Evolutionary conservation across 805 yeast species (phyloP), one percentile per base, ranked within the genome.

Genomic region (Starmerella stigmatis): DNA sequence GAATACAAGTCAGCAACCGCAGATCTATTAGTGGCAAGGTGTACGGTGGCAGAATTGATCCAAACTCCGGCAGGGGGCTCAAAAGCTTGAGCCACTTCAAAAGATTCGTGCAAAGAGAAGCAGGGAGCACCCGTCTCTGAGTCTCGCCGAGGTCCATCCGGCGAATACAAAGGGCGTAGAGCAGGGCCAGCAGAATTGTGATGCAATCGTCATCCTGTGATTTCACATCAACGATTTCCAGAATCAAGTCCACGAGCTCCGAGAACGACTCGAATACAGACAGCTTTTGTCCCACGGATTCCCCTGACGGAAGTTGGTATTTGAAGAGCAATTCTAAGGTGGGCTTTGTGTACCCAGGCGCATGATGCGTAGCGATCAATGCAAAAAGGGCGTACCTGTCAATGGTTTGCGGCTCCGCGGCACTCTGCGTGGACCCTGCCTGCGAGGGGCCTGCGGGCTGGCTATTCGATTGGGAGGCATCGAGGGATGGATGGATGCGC

Each of bases 241-340:
- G 29, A 7, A 47, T 30, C 13, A 21, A 25, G 26, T 16, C 15
- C 3, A 32, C 28, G 6, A 51, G 20, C 38, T 41, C 45, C 10
- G 31, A 30, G 5, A 32, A 21, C 7, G 50, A 23, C 12, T 16
- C 5, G 11, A 43, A 21, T 1, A 5, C 17, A 6, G 46, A 15
- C 10, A 51, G 25, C 5, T 33, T 20, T 12, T 39, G 53, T 19
- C 54, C 54, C 13, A 51, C 38, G 1, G 49, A 38, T 4, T 11
- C 16, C n/a, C 40, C 36, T 4, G 10, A 7, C 12, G 47, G 35
- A 8, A 29, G 21, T 12, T 34, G 20, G 38, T 43, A 33, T 5
- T 26, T 27, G 26, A 27, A 48, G 13, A 50, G 46, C 5, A 48
- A 12, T 31, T 51, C 46, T 13, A 51, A 15, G 1, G 49, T 38